Base-by-base conservation (phyloP, 257 asterid genomes). In the Jacaranda mimosifolia region DNA sequence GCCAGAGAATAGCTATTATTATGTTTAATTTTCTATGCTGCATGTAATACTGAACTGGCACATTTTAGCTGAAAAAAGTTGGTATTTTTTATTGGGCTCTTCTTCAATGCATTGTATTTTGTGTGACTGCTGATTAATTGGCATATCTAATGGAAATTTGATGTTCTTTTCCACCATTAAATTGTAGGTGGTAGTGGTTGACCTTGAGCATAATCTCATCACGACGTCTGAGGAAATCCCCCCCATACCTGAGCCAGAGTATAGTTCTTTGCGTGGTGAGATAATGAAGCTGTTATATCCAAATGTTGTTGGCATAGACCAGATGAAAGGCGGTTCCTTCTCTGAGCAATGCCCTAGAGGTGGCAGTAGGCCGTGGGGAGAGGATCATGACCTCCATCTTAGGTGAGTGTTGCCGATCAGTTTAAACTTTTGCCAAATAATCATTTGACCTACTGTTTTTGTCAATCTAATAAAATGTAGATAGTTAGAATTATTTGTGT, bases 221-320 rank as follows among this genome's bases (percentile, higher is more conserved):
- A 89, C 92, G 68, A 94, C 99, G 62, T 64, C 99, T 5, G 99
- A 92, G 88, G 99, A 94, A 32, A 94, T 94, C 82, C 99, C 99
- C 82, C 87, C 89, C 67, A 77, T 90, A 80, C 99, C 99, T 46
- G 99, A 94, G 84, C 99, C 99, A 70, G 99, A 94, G 74, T 73
- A 88, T 86, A 89, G 92, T 68, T 83, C 85, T 74, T 86, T 94
- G 86, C 97, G 94, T 76, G 90, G 90, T 72, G 97, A 90, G 38
- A 85, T 94, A 80, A 73, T 80, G 89, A 87, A 88, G 83, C 79
- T 94, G 72, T 81, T 91, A 80, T 82, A 85, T 85, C 99, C 97
- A 71, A 90, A 92, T 87, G 94, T 94, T 81, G 92, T 89, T 74
- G 91, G 91, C 82, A 94, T 94, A 69, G 99, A 94, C 81, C 94